These are phyloP conservation scores for Scutellaria baicalensis DNA, from an alignment of 257 asterid genomes.

Conservation along the genomic window DNA sequence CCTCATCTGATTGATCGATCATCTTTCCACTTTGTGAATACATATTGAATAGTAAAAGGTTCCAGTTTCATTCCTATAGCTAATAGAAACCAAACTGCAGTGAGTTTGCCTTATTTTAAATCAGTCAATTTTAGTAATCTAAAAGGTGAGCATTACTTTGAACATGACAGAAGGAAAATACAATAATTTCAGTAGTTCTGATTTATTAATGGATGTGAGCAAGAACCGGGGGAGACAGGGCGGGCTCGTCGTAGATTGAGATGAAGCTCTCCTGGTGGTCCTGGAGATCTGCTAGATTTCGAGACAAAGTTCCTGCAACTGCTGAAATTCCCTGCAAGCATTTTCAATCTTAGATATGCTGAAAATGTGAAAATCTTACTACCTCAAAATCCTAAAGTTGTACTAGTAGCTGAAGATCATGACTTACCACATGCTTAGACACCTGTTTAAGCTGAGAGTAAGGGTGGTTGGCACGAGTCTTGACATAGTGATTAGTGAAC, in stretches of 20 bases:
- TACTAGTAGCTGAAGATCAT: background rate
- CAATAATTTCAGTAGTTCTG: background rate
- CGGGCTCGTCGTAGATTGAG: slow-evolving; percentile 82
- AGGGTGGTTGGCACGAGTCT: slow-evolving; percentile 90
- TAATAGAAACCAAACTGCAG: too few relatives aligned
- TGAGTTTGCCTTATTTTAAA: too few relatives aligned
- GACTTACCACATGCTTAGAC: slow-evolving; percentile 81
- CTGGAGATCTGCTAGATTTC: slow-evolving; percentile 71
- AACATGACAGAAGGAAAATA: background rate
- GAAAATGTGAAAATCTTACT: background rate
- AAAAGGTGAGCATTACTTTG: too few relatives aligned
- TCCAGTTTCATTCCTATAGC: too few relatives aligned
- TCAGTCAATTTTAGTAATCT: too few relatives aligned
- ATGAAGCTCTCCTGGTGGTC: slow-evolving; percentile 59
- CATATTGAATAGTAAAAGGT: too few relatives aligned
- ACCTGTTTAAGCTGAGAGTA: slow-evolving; percentile 90
- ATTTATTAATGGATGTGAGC: slow-evolving; percentile 9
- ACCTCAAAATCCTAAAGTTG: background rate
- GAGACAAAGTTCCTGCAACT: slow-evolving; percentile 81
- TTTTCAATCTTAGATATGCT: slow-evolving; percentile 6
- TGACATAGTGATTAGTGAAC: slow-evolving; percentile 83
- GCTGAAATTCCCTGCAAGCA: slow-evolving; percentile 72
- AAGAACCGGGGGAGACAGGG: slow-evolving; percentile 57
- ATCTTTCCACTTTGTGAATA: too few relatives aligned
- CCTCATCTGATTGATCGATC: too few relatives aligned